These are phyloP conservation scores for Monosporascus sp. DNA, from an alignment of 2,329 filamentous ascomycete genomes.

Conservation along the genomic window DNA sequence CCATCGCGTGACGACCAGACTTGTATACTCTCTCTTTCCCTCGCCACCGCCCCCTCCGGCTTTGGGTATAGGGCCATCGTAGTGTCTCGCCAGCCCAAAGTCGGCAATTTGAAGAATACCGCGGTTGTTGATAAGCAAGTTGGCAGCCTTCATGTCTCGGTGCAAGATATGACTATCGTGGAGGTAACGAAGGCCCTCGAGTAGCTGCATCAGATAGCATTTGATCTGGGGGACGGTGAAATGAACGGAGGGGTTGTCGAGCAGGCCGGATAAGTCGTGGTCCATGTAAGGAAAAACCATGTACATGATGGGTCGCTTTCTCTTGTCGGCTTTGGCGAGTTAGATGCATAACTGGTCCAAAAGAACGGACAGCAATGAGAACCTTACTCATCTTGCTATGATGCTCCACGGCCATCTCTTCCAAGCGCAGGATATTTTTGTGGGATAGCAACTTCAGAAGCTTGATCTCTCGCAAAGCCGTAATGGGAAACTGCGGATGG, in stretches of 20 bases:
- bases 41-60: constrained; percentile 77
- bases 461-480: constrained; percentile 94
- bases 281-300: constrained; percentile 99
- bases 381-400: constrained; percentile 29
- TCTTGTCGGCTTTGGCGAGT: constrained; percentile 58
- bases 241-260: constrained; percentile 87
- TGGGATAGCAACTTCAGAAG: constrained; percentile 93
- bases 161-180: constrained; percentile 89
- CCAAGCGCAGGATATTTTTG: constrained; percentile 76
- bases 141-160: constrained; percentile 98
- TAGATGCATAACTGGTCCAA: constrained; percentile 5
- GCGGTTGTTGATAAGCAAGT: constrained; percentile 90
- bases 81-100: constrained; percentile 90
- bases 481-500: constrained; percentile 76
- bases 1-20: constrained; percentile 95
- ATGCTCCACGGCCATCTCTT: constrained; percentile 94
- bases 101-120: constrained; percentile 95
- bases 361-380: constrained; percentile 1
- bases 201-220: constrained; percentile 91
- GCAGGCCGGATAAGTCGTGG: constrained; percentile 92
- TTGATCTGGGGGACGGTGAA: constrained; percentile 92
- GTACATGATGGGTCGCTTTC: constrained; percentile 84
- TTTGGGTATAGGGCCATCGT: constrained; percentile 76
- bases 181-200: constrained; percentile 84
- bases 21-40: constrained; percentile 86